Percentiles rank a stretch among this genome's conserved stretches.
Evolutionary conservation across 2,329 filamentous ascomycete species (phyloP).

Genomic region (Pyrenophora seminiperda): DNA sequence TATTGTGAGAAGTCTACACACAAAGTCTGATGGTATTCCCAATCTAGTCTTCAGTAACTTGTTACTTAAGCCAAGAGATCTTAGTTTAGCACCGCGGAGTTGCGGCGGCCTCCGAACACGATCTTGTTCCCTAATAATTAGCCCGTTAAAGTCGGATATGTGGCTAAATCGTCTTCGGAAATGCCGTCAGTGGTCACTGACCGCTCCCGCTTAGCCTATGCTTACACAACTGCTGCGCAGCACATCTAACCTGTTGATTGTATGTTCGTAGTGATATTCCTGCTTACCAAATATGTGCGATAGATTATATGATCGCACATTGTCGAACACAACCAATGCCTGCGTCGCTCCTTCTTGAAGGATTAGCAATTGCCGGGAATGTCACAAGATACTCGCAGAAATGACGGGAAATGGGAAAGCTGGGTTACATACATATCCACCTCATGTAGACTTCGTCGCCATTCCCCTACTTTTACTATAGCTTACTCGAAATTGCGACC

Average conservation of each 20-base stretch:
- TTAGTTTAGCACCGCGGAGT: neutral
- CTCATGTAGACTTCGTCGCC: too few species aligned
- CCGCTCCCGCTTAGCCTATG: conserved; percentile 31
- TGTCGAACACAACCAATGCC: neutral
- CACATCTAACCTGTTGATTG: conserved; percentile 5
- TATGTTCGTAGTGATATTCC: neutral
- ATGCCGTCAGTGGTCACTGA: neutral
- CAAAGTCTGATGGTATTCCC: neutral
- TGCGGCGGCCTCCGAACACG: neutral
- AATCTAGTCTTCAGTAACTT: conserved; percentile 13
- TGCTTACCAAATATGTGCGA: conserved; percentile 30
- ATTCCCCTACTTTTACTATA: too few species aligned
- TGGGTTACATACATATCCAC: neutral
- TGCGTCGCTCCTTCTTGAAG: too few species aligned
- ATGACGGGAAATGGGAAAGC: too few species aligned
- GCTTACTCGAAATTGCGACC: neutral
- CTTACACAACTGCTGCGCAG: conserved; percentile 30
- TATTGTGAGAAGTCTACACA: neutral
- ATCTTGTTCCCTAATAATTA: conserved; percentile 33
- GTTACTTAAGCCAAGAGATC: conserved; percentile 8
- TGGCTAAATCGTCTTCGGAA: conserved; percentile 33
- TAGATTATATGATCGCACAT: conserved; percentile 21
- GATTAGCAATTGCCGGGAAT: conserved; percentile 17
- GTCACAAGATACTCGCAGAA: too few species aligned
- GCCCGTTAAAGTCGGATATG: conserved; percentile 14